A percentile compares a stretch with the other conserved stretches of the same genome.
Evolutionary conservation across 1,284 basidiomycete genomes (phyloP).

Genomic region (Tylopilus sp.): DNA sequence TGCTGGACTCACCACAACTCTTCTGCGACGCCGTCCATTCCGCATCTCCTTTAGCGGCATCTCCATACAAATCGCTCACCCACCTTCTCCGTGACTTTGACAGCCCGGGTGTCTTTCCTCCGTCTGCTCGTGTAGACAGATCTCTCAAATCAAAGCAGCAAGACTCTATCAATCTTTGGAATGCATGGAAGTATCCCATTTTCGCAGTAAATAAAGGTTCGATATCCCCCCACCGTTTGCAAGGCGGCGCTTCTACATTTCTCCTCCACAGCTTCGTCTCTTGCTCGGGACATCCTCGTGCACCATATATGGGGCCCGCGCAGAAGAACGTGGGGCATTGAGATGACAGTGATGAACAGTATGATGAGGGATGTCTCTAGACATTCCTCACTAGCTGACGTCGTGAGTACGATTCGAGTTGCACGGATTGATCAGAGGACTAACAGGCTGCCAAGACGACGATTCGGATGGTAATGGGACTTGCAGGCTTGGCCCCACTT

Average conservation of each 20-base stretch:
- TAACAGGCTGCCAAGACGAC: constrained; percentile 44
- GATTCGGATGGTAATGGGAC: constrained; percentile 75
- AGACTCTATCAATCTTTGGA: constrained; percentile 55
- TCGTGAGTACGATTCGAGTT: constrained; percentile 47
- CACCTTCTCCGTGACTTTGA: constrained; percentile 54
- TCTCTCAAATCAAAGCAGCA: constrained; percentile 53
- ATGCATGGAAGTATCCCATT: constrained; percentile 63
- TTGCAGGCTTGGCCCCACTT: constrained; percentile 80
- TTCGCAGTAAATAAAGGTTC: constrained; percentile 64
- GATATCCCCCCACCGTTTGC: constrained; percentile 11
- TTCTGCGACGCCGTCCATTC: constrained; percentile 15
- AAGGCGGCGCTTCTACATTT: not conserved
- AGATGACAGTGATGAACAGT: constrained; percentile 80
- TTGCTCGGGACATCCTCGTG: constrained; percentile 63
- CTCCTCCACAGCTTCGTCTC: constrained; percentile 51
- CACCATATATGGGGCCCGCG: constrained; percentile 79
- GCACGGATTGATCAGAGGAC: constrained; percentile 1
- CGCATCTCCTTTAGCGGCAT: constrained; percentile 14
- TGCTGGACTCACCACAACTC: constrained; percentile 23
- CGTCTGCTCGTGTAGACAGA: constrained; percentile 64
- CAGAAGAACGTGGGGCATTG: constrained; percentile 82
- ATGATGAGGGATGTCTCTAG: constrained; percentile 82
- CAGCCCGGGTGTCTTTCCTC: constrained; percentile 60
- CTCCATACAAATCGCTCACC: constrained; percentile 21
- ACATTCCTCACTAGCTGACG: constrained; percentile 82